Conservation (phyloP, 805 yeast species). For the Danielia oregonensis region DNA sequence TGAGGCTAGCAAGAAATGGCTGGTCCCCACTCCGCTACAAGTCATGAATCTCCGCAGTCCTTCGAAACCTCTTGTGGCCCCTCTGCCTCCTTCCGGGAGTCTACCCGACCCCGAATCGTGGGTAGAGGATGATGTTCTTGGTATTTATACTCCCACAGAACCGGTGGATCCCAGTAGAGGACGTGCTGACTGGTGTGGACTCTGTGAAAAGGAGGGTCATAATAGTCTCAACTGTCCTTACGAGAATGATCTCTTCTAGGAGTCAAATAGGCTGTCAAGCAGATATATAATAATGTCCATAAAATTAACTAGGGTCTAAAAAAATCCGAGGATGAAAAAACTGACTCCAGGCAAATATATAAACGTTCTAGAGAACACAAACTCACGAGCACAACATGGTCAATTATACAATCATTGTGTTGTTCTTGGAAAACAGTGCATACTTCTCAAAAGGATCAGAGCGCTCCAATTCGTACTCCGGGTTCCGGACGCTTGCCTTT, state of each 20-base stretch:
- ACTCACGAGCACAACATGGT: no score
- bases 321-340: neutral
- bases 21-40: neutral
- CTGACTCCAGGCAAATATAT: no score
- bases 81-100: neutral
- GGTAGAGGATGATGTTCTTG: conserved; percentile 17
- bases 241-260: conserved; percentile 55
- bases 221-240: conserved; percentile 85
- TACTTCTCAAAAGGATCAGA: conserved; percentile 57
- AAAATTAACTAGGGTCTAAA: neutral
- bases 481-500: conserved; percentile 41
- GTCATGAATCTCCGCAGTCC: neutral
- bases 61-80: neutral
- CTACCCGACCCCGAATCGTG: conserved; percentile 1
- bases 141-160: conserved; percentile 47
- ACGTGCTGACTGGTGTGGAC: conserved; percentile 80
- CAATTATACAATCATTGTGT: conserved; percentile 25
- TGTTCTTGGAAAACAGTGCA: conserved; percentile 50
- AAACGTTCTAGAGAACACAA: no score
- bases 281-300: no score
- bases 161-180: conserved; percentile 69
- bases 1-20: neutral
- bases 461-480: conserved; percentile 58
- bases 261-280: no score
- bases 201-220: conserved; percentile 90